phyloP scores from a whole-genome alignment of 148 eudicot species.

The Rhododendron mucronatum region DNA sequence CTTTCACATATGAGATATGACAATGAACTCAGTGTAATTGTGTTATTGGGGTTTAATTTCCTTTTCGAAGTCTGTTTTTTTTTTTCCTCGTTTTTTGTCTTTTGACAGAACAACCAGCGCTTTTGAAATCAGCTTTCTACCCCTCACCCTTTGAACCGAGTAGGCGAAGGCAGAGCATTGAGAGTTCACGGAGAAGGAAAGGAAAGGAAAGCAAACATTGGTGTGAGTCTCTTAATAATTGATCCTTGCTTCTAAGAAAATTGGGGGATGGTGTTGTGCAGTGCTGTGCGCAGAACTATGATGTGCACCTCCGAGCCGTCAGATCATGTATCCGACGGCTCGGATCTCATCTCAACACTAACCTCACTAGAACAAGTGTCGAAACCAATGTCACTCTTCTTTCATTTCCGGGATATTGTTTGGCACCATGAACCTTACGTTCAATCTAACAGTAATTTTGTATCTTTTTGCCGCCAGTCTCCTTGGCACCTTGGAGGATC shows the following conservation, averaged over 20 bases:
- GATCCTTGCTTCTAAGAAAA: neutral
- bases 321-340: no score
- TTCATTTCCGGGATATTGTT: neutral
- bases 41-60: no score
- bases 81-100: no score
- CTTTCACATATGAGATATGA: no score
- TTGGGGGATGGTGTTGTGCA: no score
- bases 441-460: no score
- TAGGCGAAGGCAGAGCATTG: neutral
- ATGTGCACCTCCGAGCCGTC: no score
- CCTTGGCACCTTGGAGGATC: neutral
- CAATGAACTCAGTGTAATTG: no score
- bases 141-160: neutral
- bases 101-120: no score
- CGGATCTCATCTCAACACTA: no score
- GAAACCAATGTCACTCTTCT: neutral
- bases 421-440: neutral
- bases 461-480: neutral
- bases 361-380: neutral
- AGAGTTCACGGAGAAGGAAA: neutral
- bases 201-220: neutral
- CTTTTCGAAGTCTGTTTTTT: no score
- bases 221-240: neutral
- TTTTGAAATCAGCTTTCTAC: neutral
- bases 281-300: no score